Evolutionary conservation across 2,329 filamentous ascomycete genomes (phyloP).

Genomic region (Trichoderma semiorbis): DNA sequence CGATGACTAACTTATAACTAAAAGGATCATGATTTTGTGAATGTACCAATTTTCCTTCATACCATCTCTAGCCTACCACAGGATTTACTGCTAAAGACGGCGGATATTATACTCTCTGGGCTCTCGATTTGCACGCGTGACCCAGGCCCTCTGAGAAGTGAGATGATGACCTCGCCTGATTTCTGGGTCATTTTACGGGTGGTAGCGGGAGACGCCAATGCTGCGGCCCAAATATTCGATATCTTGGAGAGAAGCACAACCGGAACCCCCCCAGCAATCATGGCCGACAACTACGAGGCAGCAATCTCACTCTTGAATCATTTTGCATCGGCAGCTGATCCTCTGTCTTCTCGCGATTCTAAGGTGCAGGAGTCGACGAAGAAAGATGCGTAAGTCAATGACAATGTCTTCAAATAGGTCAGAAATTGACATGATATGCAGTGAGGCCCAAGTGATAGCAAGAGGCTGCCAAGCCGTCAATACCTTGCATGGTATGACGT

Average conservation of each 20-base stretch:
- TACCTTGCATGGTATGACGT: conserved; percentile 77
- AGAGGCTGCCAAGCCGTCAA: conserved; percentile 78
- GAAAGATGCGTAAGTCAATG: not conserved
- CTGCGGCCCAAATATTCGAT: conserved; percentile 75
- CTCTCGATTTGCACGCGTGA: conserved; percentile 76
- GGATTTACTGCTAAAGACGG: conserved; percentile 70
- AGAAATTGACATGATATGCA: conserved; percentile 46
- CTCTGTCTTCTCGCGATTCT: not conserved
- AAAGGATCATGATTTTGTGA: conserved; percentile 84
- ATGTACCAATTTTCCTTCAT: conserved; percentile 87
- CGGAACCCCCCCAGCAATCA: conserved; percentile 75
- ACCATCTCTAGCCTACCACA: conserved; percentile 84
- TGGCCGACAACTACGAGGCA: conserved; percentile 92
- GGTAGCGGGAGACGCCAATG: conserved; percentile 65
- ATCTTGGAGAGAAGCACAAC: conserved; percentile 77
- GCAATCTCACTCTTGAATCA: conserved; percentile 81
- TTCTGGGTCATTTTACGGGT: conserved; percentile 90
- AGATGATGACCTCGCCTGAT: conserved; percentile 93
- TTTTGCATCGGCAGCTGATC: conserved; percentile 75
- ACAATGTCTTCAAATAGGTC: not conserved
- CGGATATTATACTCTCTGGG: conserved; percentile 72
- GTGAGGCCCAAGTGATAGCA: conserved; percentile 55
- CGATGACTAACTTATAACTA: conserved; percentile 23
- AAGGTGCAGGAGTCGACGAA: not conserved
- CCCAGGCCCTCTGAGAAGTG: conserved; percentile 74